A percentile compares a stretch with the other conserved stretches of the same genome.
phyloP scores from a whole-genome alignment of 768 basidiomycete genomes.

The Trametopsis cervina region DNA sequence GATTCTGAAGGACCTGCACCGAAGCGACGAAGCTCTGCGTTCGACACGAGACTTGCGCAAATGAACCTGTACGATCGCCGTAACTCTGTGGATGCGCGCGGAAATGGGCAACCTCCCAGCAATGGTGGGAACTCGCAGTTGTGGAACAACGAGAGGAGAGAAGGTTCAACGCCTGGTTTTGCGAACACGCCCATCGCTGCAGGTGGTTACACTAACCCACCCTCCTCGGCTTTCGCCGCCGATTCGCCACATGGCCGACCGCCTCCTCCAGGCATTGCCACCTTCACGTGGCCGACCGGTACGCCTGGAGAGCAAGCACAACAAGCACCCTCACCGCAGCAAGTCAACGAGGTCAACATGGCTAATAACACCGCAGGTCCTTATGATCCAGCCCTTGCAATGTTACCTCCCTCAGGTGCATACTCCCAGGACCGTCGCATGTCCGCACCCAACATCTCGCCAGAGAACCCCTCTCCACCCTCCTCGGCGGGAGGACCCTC shows the following conservation, averaged over 20 bases:
- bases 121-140: conserved; percentile 35
- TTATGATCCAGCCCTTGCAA: conserved; percentile 21
- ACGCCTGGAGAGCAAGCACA: conserved; percentile 30
- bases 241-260: conserved; percentile 61
- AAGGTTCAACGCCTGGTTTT: conserved; percentile 65
- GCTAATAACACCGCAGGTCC: conserved; percentile 18
- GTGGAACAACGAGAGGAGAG: conserved; percentile 65
- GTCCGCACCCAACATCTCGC: conserved; percentile 49
- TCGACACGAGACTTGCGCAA: conserved; percentile 73
- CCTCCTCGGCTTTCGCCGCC: conserved; percentile 46
- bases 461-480: conserved; percentile 41
- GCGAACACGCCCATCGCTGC: conserved; percentile 44
- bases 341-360: conserved; percentile 9
- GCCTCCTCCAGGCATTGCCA: conserved; percentile 55
- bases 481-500: conserved; percentile 38
- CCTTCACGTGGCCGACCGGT: conserved; percentile 63
- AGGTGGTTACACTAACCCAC: conserved; percentile 19
- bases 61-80: conserved; percentile 74
- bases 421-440: conserved; percentile 65
- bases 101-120: background rate
- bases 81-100: conserved; percentile 64
- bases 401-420: conserved; percentile 54
- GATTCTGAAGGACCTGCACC: conserved; percentile 63
- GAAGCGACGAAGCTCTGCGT: conserved; percentile 78
- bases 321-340: conserved; percentile 5